These are phyloP conservation scores for Neltuma alba DNA, from an alignment of 306 rosid species.

Conservation along the genomic window DNA sequence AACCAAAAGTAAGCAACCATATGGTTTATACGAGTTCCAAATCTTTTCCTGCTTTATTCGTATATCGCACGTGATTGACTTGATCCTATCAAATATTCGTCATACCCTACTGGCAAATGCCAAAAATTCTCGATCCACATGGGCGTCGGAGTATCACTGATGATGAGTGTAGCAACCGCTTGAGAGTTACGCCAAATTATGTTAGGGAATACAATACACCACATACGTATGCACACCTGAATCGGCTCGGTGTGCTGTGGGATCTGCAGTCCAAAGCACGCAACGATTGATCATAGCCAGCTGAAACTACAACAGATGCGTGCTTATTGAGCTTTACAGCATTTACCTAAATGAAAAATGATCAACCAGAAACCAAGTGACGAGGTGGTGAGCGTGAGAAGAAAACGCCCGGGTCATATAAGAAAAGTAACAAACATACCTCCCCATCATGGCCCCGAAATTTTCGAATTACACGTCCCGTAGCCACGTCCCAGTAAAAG, in stretches of 20 bases:
- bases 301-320: slow-evolving; percentile 82
- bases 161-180: no score
- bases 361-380: background rate
- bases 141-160: no score
- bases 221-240: no score
- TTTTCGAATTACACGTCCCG: slow-evolving; percentile 82
- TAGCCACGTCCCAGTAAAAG: slow-evolving; percentile 89
- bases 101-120: background rate
- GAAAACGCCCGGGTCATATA: background rate
- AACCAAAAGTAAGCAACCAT: background rate
- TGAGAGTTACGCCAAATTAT: no score
- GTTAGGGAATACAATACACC: no score
- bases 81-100: background rate
- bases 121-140: background rate
- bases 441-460: slow-evolving; percentile 92
- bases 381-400: background rate
- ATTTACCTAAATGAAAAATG: slow-evolving; percentile 58
- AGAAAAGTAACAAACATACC: slow-evolving; percentile 33
- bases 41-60: background rate
- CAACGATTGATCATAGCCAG: slow-evolving; percentile 90
- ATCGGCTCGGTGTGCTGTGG: slow-evolving; percentile 83
- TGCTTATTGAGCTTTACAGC: slow-evolving; percentile 83
- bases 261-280: slow-evolving; percentile 97
- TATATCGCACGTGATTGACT: background rate
- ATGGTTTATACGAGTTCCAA: no score